Base-by-base conservation (phyloP, 108 stramenopile species). In the Aurantiochytrium sp. region DNA sequence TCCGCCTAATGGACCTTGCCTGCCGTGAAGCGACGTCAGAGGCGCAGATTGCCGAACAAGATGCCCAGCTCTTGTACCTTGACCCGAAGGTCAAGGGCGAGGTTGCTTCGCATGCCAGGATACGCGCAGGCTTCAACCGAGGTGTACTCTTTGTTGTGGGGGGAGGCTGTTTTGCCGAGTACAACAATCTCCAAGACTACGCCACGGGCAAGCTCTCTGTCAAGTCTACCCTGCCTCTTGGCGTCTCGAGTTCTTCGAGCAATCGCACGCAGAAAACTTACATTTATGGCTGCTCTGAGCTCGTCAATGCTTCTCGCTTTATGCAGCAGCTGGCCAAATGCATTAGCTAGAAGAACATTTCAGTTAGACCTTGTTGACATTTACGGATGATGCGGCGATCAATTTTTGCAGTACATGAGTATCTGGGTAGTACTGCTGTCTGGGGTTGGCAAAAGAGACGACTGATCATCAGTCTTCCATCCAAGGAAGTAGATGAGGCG, bases 101-200 rank as follows among this genome's bases (percentile, higher is more conserved):
- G 88, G 96, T 96, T 5, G 94, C 96, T 90, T 94, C 96, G 29
- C 72, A 49, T 47, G 95, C 95, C 51, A 58, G 90, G 51, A 90
- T 96, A 42, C 90, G 95, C 23, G 87, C 89, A 89, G 91, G 88
- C 72, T 18, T 47, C 55, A 92, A 94, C 47, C 94, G 95, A 43
- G 94, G 95, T 5, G 97, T 98, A 76, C 96, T 96, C 58, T 99
- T 99, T 92, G 94, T 97, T 87, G 94, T 99, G 55, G 98, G 99
- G 35, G 97, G 97, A 28, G 99, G 98, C 58, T 98, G 96, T 91
- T 98, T 98, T 92, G 92, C 95, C 21, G 99, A 99, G 93, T 98
- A 98, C 89, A 97, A 98, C 87, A 98, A 98, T 90, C 93, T 99
- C 92, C 97, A 98, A 94, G 96, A 92, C 28, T 83, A 53, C 0